These are phyloP conservation scores for Talaromyces atroroseus DNA, from an alignment of 2,329 filamentous ascomycete species.

Conservation along the genomic window DNA sequence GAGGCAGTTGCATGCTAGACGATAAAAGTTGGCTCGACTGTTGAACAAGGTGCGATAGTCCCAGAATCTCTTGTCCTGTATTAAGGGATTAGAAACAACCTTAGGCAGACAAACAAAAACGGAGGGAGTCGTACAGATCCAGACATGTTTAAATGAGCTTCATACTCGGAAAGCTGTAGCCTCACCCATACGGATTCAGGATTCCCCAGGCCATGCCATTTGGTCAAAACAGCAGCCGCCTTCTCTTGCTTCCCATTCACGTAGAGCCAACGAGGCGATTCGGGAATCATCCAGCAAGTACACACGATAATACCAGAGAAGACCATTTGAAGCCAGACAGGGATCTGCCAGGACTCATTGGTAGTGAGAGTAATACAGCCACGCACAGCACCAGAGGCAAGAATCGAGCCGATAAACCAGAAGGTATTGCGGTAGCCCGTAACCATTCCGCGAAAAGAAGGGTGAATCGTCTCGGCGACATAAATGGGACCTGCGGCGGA, in stretches of 20 bases:
- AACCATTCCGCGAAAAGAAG: conserved; percentile 56
- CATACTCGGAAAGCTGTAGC: conserved; percentile 30
- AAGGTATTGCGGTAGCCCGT: conserved; percentile 55
- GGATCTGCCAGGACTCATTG: conserved; percentile 53
- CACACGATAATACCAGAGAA: conserved; percentile 44
- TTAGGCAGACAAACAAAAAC: background rate
- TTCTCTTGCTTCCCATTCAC: conserved; percentile 36
- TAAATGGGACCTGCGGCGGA: conserved; percentile 59
- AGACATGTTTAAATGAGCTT: conserved; percentile 14
- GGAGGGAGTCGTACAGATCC: background rate
- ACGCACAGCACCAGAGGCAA: conserved; percentile 51
- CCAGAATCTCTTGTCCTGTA: conserved; percentile 9
- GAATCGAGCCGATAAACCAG: conserved; percentile 48
- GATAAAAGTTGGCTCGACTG: background rate
- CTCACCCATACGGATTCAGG: conserved; percentile 26
- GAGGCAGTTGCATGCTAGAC: background rate
- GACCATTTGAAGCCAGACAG: conserved; percentile 50
- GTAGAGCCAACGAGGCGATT: conserved; percentile 43
- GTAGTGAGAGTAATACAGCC: conserved; percentile 37
- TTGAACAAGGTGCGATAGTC: conserved; percentile 8
- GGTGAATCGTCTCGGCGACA: conserved; percentile 59
- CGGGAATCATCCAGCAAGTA: conserved; percentile 29
- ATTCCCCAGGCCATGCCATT: conserved; percentile 16
- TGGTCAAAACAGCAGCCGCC: conserved; percentile 28
- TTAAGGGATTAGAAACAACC: background rate